These are phyloP conservation scores for Ustilago bromivora DNA, from an alignment of 1,284 basidiomycete species.

Conservation along the genomic window DNA sequence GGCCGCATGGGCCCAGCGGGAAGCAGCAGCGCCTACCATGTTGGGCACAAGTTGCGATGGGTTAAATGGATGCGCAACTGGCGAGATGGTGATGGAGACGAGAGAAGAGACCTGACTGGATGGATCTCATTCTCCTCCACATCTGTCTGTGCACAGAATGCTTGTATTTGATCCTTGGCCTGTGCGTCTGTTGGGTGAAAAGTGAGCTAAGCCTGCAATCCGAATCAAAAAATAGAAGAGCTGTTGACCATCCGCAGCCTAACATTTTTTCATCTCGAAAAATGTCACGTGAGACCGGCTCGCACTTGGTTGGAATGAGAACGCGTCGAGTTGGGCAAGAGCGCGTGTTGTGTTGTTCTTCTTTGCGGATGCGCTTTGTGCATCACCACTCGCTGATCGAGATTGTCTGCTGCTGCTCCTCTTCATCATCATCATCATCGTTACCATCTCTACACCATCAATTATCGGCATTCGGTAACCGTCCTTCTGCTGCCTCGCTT, in stretches of 20 bases:
- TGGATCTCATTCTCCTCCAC: constrained; percentile 9
- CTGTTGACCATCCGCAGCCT: not conserved
- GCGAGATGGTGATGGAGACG: not conserved
- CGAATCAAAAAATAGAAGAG: not conserved
- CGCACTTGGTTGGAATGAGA: not conserved
- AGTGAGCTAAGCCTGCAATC: not conserved
- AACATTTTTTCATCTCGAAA: not conserved
- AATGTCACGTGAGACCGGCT: constrained; percentile 20
- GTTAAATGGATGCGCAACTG: not conserved
- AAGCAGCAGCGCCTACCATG: constrained; percentile 27
- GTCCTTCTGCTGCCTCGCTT: not conserved
- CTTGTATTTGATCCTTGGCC: not conserved
- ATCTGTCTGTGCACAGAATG: not conserved
- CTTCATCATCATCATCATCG: constrained; percentile 21
- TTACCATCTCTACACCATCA: not conserved
- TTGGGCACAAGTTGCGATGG: not conserved
- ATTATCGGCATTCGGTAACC: not conserved
- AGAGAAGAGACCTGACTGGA: constrained; percentile 11
- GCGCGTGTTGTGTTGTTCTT: constrained; percentile 31
- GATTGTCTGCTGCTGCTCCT: not conserved
- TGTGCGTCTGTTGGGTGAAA: constrained; percentile 7
- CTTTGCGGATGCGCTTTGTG: constrained; percentile 5
- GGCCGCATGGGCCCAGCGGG: constrained; percentile 49
- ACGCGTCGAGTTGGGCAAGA: constrained; percentile 32
- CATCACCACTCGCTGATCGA: not conserved